Base-by-base conservation (phyloP, 2,329 filamentous ascomycete species). In the Botryotinia convoluta region DNA sequence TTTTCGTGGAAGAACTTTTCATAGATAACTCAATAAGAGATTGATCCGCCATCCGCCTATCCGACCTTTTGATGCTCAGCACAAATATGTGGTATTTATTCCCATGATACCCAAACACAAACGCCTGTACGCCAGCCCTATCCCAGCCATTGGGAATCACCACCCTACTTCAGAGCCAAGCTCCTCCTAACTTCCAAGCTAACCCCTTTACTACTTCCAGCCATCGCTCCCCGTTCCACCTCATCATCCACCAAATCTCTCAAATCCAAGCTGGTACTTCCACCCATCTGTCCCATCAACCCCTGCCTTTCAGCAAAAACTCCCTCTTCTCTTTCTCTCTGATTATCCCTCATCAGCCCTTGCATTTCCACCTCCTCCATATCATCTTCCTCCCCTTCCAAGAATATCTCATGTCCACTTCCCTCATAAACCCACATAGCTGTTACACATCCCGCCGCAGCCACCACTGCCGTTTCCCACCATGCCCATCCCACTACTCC, bases 401-500 rank as follows among this genome's bases (percentile, higher is more conserved):
- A 54, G 7, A 65, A 65, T 9, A 65, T 59, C 22, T 72, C 69
- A 72, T 72, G 69, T 8, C 69, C 69, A 44, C 68, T 61, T 4
- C 68, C 68, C 69, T 71, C 69, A 57, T 72, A 72, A 59, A 72
- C 69, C 60, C 61, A 65, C 69, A 72, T 72, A 29, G 69, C 69
- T 10, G 69, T 65, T 18, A 65, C 37, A 54, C 59, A 64, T 0
- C 69, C 69, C 1, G 69, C 69, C 12, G 60, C 60, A 35, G 69
- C 69, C 12, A 72, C 60, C 37, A 72, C n/a, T 1, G 60, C 69
- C 10, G 62, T 81, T 20, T 84, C 84, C 87, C 87, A 90, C 87
- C 87, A 90, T 1, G 87, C 84, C 72, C 84, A 84, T 0, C 87
- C 88, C 12, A 89, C 85, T 60, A 88, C 83, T 22, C 88, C 88